Conservation (phyloP, 768 basidiomycete species). For the Steccherinum ochraceum region DNA sequence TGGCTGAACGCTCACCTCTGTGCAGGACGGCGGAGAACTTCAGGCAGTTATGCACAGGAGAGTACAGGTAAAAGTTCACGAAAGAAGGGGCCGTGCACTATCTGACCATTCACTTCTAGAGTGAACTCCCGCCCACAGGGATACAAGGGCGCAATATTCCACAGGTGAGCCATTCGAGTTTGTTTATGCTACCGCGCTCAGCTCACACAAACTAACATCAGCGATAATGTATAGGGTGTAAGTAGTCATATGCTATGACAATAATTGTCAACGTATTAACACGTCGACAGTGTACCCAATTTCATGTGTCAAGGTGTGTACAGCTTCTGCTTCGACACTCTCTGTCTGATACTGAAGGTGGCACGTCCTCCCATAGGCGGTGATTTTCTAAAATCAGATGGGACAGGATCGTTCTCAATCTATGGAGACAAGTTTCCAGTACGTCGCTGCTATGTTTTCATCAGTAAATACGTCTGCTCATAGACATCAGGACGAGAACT, state of each 20-base stretch:
- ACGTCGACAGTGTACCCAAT: conserved; percentile 82
- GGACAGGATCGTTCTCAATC: conserved; percentile 95
- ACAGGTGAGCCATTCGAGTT: conserved; percentile 55
- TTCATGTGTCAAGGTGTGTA: conserved; percentile 92
- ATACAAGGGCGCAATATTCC: conserved; percentile 88
- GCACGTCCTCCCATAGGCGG: conserved; percentile 54
- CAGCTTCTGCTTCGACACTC: background rate
- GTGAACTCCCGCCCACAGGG: conserved; percentile 84
- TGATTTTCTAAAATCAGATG: conserved; percentile 92
- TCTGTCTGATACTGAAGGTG: background rate
- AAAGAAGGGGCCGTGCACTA: background rate
- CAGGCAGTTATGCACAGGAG: conserved; percentile 95
- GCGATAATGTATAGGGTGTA: conserved; percentile 56
- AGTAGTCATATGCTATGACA: too few relatives aligned
- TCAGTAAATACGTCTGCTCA: background rate
- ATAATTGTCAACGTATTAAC: too few relatives aligned
- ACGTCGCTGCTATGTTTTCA: conserved; percentile 17
- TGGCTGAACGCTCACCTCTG: background rate
- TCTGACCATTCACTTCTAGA: conserved; percentile 30
- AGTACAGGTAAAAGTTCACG: conserved; percentile 58
- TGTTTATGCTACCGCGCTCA: background rate
- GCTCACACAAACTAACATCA: conserved; percentile 5
- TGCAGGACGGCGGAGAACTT: conserved; percentile 95
- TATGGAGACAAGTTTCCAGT: conserved; percentile 94
- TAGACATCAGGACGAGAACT: conserved; percentile 80